Percentiles rank a stretch among this genome's conserved stretches.
These are phyloP conservation scores for Usnea hakonensis DNA, from an alignment of 495 filamentous ascomycete species.

Conservation along the genomic window DNA sequence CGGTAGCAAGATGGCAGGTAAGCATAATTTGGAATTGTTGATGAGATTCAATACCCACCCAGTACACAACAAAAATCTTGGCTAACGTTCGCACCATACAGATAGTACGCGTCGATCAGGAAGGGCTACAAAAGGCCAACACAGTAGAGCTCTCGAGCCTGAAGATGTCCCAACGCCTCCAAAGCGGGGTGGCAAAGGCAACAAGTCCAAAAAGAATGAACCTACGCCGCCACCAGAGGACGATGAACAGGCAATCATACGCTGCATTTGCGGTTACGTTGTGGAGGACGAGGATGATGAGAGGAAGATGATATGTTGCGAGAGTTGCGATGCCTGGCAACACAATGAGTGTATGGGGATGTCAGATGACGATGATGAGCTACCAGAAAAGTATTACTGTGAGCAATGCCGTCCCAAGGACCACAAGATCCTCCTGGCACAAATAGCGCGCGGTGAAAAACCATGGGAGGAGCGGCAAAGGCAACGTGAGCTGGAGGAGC, in stretches of 20 bases:
- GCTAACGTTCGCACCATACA: constrained; percentile 4
- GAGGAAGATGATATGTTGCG: constrained; percentile 83
- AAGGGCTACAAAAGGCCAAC: constrained; percentile 90
- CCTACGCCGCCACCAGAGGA: constrained; percentile 50
- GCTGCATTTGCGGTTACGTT: constrained; percentile 86
- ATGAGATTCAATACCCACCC: background rate
- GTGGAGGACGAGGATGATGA: constrained; percentile 76
- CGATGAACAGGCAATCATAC: constrained; percentile 67
- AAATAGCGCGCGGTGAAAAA: constrained; percentile 68
- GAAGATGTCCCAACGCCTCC: constrained; percentile 46
- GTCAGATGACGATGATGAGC: constrained; percentile 62
- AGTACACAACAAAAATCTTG: background rate
- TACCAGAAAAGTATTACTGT: constrained; percentile 78
- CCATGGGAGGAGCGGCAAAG: constrained; percentile 69
- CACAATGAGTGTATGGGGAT: constrained; percentile 94
- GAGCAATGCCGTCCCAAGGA: constrained; percentile 80
- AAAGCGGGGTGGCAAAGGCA: constrained; percentile 56
- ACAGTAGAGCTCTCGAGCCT: constrained; percentile 71
- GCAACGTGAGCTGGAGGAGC: constrained; percentile 44
- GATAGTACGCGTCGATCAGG: constrained; percentile 64
- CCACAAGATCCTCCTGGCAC: constrained; percentile 66
- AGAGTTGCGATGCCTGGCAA: constrained; percentile 87
- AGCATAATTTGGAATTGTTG: constrained; percentile 13
- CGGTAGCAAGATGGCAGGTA: constrained; percentile 19
- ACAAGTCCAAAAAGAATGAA: constrained; percentile 45